These are phyloP conservation scores for Rhinocladiella mackenziei DNA, from an alignment of 2,329 filamentous ascomycete genomes.

Conservation along the genomic window DNA sequence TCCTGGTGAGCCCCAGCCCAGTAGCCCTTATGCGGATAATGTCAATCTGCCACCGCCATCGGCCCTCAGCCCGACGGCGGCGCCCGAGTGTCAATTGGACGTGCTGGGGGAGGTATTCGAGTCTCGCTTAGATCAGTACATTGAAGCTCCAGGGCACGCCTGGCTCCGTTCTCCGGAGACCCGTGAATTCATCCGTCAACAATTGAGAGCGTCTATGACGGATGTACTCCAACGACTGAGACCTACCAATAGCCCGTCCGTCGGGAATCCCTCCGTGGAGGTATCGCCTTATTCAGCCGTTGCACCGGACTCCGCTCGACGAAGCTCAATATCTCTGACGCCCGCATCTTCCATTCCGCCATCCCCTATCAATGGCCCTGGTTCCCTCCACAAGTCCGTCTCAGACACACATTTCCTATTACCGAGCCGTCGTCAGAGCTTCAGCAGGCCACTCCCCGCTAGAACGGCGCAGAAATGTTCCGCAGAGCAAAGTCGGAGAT, in stretches of 20 bases:
- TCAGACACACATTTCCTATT: conserved; percentile 10
- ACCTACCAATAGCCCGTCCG: conserved; percentile 10
- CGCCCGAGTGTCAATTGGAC: conserved; percentile 15
- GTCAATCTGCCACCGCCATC: conserved; percentile 2
- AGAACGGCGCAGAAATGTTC: conserved; percentile 1
- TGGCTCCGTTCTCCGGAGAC: conserved; percentile 16
- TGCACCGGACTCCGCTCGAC: conserved; percentile 10
- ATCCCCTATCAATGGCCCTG: conserved; percentile 14
- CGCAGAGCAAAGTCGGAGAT: neutral
- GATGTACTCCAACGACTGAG: conserved; percentile 16
- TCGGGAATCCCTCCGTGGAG: conserved; percentile 10
- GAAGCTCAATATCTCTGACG: conserved; percentile 18
- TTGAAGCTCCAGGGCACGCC: conserved; percentile 11
- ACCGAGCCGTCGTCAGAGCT: conserved; percentile 16
- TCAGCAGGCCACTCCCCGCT: conserved; percentile 19
- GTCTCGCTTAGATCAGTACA: conserved; percentile 21
- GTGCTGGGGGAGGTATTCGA: conserved; percentile 17
- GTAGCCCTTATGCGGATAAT: conserved; percentile 26
- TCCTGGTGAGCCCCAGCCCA: conserved; percentile 21
- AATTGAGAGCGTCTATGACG: conserved; percentile 17
- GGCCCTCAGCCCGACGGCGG: conserved; percentile 2
- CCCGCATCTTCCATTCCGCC: conserved; percentile 15
- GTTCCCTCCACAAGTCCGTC: conserved; percentile 1
- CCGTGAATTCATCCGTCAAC: conserved; percentile 18
- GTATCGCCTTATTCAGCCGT: conserved; percentile 12